These are phyloP conservation scores for Eutypa lata DNA, from an alignment of 2,329 filamentous ascomycete species.

Conservation along the genomic window DNA sequence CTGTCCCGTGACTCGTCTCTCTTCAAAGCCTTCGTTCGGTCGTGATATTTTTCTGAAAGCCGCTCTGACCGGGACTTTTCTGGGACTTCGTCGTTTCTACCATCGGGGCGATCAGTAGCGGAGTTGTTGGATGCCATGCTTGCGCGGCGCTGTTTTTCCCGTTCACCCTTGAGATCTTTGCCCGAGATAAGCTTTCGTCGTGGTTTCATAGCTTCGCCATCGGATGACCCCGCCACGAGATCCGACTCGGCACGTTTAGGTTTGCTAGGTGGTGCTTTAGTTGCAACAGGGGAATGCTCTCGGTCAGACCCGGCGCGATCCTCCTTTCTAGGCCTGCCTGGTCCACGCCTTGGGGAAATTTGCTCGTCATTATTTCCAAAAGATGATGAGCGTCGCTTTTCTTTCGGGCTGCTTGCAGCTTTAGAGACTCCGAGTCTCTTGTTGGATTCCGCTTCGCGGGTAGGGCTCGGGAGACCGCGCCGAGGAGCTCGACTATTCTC, in stretches of 20 bases:
- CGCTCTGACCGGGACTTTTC: slow-evolving; percentile 45
- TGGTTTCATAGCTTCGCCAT: slow-evolving; percentile 57
- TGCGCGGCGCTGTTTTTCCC: slow-evolving; percentile 55
- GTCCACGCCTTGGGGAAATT: slow-evolving; percentile 46
- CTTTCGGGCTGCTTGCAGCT: slow-evolving; percentile 41
- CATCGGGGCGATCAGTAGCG: slow-evolving; percentile 50
- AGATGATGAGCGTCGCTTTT: slow-evolving; percentile 46
- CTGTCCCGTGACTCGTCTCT: slow-evolving; percentile 59
- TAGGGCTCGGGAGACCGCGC: slow-evolving; percentile 47
- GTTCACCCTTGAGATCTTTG: slow-evolving; percentile 57
- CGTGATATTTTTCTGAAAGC: slow-evolving; percentile 53
- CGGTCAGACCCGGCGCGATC: slow-evolving; percentile 50
- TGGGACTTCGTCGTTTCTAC: slow-evolving; percentile 43
- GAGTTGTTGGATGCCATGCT: slow-evolving; percentile 57
- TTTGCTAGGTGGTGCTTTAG: slow-evolving; percentile 45
- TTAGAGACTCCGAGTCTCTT: slow-evolving; percentile 40
- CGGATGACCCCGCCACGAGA: slow-evolving; percentile 48
- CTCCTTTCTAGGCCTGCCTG: slow-evolving; percentile 54
- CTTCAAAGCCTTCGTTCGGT: slow-evolving; percentile 59
- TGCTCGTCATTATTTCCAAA: slow-evolving; percentile 45
- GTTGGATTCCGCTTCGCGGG: slow-evolving; percentile 40
- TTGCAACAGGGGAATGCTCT: slow-evolving; percentile 46
- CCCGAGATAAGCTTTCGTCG: slow-evolving; percentile 63
- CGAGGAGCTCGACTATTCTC: slow-evolving; percentile 40
- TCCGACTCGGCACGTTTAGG: slow-evolving; percentile 55